These are phyloP conservation scores for Cyberlindnera mrakii DNA, from an alignment of 805 yeast species.

Conservation along the genomic window DNA sequence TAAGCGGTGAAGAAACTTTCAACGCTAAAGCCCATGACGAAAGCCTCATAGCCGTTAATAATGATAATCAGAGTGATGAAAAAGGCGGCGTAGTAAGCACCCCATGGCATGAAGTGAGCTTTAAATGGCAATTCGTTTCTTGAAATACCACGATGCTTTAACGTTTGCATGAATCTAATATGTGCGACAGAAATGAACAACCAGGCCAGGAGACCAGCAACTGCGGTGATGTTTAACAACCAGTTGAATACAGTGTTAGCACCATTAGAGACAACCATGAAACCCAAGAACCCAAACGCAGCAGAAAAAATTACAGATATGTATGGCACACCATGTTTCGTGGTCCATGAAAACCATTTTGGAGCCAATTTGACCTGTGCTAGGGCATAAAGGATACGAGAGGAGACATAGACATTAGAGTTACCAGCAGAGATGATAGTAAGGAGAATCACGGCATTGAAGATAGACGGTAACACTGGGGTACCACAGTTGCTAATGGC, in stretches of 20 bases:
- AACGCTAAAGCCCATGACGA: slow-evolving; percentile 46
- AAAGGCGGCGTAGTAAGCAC: slow-evolving; percentile 57
- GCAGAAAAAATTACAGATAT: slow-evolving; percentile 52
- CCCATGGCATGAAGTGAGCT: slow-evolving; percentile 62
- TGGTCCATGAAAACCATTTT: slow-evolving; percentile 40
- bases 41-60: slow-evolving; percentile 67
- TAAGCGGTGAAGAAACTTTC: slow-evolving; percentile 63
- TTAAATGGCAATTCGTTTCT: slow-evolving; percentile 70
- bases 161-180: slow-evolving; percentile 61
- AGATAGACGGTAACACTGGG: slow-evolving; percentile 56
- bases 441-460: slow-evolving; percentile 62
- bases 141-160: slow-evolving; percentile 56
- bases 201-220: slow-evolving; percentile 74
- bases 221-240: slow-evolving; percentile 71
- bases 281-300: slow-evolving; percentile 58
- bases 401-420: slow-evolving; percentile 67
- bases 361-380: slow-evolving; percentile 59
- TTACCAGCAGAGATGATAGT: slow-evolving; percentile 78
- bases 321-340: slow-evolving; percentile 56
- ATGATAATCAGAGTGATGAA: slow-evolving; percentile 51
- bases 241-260: slow-evolving; percentile 61
- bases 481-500: slow-evolving; percentile 69
- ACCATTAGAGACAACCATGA: slow-evolving; percentile 45
- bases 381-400: slow-evolving; percentile 61
- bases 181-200: slow-evolving; percentile 58